phyloP scores from a whole-genome alignment of 2,329 filamentous ascomycete species.

The Aspergillus hortae region DNA sequence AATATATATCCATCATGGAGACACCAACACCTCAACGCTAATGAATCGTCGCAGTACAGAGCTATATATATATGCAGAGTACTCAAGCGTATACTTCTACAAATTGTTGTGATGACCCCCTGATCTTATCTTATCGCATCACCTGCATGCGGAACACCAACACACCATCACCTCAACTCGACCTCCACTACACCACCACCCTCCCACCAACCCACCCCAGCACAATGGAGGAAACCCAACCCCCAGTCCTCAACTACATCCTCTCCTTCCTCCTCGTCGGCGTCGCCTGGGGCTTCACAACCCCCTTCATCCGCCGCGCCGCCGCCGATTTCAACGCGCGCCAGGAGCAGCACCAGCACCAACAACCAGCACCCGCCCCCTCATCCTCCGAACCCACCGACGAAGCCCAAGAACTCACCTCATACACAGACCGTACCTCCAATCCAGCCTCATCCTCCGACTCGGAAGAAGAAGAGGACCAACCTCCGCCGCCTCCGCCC shows the following conservation, averaged over 20 bases:
- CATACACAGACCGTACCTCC: neutral
- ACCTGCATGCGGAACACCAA: neutral
- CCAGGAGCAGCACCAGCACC: conserved; percentile 26
- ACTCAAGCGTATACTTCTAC: no score
- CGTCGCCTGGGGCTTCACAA: conserved; percentile 88
- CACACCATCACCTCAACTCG: neutral
- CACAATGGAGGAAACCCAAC: conserved; percentile 14
- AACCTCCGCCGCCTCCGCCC: neutral
- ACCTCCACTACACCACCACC: neutral
- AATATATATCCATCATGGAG: no score
- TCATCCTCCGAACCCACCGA: neutral
- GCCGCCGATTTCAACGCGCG: conserved; percentile 70
- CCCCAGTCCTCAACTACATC: conserved; percentile 69
- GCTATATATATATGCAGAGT: no score
- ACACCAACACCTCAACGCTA: no score
- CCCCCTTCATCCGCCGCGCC: conserved; percentile 84
- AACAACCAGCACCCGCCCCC: conserved; percentile 6
- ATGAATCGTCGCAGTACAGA: no score
- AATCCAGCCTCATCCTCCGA: neutral
- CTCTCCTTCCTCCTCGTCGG: conserved; percentile 88
- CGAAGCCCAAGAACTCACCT: neutral
- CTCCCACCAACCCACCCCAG: conserved; percentile 22
- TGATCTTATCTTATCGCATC: neutral
- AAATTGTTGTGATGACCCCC: neutral
- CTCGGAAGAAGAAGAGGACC: neutral